A percentile compares a stretch with the other conserved stretches of the same genome.
Evolutionary conservation across 176 grass and related monocot species (phyloP).

Genomic region (Rhipidocladum racemiflorum): DNA sequence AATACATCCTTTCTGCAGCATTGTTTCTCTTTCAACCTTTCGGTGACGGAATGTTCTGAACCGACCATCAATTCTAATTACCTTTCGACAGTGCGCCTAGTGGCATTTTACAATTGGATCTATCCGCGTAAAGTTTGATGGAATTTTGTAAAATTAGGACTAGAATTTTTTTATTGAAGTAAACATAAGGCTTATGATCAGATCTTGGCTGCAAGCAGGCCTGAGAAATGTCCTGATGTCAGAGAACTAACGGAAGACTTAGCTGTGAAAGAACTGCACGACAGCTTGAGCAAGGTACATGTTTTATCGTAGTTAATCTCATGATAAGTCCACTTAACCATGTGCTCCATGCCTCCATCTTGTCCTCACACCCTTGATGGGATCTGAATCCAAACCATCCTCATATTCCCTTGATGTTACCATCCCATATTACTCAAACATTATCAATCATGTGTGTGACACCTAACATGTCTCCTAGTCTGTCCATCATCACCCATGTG

Average conservation of each 20-base stretch:
- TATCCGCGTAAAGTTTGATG: slow-evolving; percentile 35
- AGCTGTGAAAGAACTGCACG: slow-evolving; percentile 73
- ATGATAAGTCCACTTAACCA: slow-evolving; percentile 34
- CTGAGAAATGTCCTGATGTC: slow-evolving; percentile 47
- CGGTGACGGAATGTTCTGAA: slow-evolving; percentile 52
- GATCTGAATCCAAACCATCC: slow-evolving; percentile 68
- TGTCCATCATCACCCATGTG: slow-evolving; percentile 59
- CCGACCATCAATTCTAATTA: slow-evolving; percentile 32
- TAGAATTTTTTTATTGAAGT: slow-evolving; percentile 7
- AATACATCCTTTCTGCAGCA: slow-evolving; percentile 15
- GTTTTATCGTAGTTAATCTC: slow-evolving; percentile 20
- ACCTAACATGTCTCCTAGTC: slow-evolving; percentile 66
- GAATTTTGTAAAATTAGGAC: slow-evolving; percentile 1
- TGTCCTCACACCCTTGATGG: slow-evolving; percentile 50
- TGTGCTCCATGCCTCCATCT: slow-evolving; percentile 42
- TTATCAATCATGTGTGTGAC: slow-evolving; percentile 56
- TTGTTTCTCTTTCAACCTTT: slow-evolving; percentile 36
- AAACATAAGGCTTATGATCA: slow-evolving; percentile 33
- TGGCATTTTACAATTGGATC: slow-evolving; percentile 35
- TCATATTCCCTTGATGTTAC: slow-evolving; percentile 67
- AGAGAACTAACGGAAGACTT: slow-evolving; percentile 59
- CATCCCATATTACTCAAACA: slow-evolving; percentile 46
- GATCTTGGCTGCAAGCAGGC: slow-evolving; percentile 38
- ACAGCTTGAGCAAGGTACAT: slow-evolving; percentile 47
- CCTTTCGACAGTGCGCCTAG: slow-evolving; percentile 35